Base-by-base conservation (phyloP, 176 grass and related monocot genomes). In the Oryza officinalis region DNA sequence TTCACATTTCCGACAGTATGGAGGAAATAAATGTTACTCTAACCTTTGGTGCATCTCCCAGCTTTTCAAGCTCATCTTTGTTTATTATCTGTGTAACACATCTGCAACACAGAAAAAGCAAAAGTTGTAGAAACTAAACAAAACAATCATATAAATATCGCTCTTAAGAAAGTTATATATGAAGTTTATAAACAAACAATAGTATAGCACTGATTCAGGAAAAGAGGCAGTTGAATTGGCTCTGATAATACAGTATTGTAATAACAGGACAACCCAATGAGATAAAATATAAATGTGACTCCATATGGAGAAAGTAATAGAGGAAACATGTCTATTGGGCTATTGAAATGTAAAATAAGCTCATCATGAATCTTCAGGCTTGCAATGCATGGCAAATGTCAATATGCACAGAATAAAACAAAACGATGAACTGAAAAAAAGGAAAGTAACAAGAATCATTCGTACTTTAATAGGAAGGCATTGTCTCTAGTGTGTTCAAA, bases 401-500 rank as follows among this genome's bases (percentile, higher is more conserved):
- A 37, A 54, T 41, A 67, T 27, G 28, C 31, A 74, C 17, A 73
- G 54, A 74, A 20, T 26, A 32, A 22, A 74, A 86, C 25, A 12
- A 81, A 74, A 59, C 17, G 8, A 81, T 37, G 44, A 75, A 75
- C 23, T 59, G 23, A 30, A 5, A 49, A 75, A 75, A 28, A n/a
- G 27, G 28, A 18, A 57, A 59, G 31, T 18, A 71, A 37, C 11
- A 18, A 84, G 28, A 66, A 89, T 69, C 20, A 69, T 23, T 64
- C 80, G 85, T 90, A 98, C 93, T 84, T 95, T 68, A 98, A 89
- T 81, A 92, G 69, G 81, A 98, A 98, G 76, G 96, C 75, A 77
- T 98, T 98, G 67, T 93, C 91, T 78, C 96, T 92, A 65, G 80
- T 88, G 67, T 94, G 83, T 80, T 93, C 96, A 67, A 98, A 98